These are phyloP conservation scores for Mucor mucedo DNA, from an alignment of 371 early-diverging fungal species.

Conservation along the genomic window DNA sequence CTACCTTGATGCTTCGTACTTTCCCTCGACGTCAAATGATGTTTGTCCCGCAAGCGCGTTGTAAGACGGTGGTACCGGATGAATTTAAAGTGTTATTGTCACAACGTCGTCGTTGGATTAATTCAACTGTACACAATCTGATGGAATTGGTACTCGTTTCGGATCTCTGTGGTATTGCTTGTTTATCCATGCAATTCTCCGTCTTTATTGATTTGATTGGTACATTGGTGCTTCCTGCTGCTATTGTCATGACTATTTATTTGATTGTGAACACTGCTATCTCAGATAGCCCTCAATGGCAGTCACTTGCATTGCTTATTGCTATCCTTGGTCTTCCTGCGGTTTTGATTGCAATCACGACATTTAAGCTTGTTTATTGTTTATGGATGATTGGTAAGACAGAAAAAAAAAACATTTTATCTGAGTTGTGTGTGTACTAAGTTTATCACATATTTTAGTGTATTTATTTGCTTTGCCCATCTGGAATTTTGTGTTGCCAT, in stretches of 20 bases:
- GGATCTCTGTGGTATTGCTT: slow-evolving; percentile 97
- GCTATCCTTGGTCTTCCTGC: slow-evolving; percentile 82
- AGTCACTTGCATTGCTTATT: slow-evolving; percentile 73
- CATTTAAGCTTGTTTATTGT: slow-evolving; percentile 76
- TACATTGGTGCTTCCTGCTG: slow-evolving; percentile 95
- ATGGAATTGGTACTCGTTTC: slow-evolving; percentile 92
- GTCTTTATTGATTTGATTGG: slow-evolving; percentile 96
- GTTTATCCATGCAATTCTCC: slow-evolving; percentile 98
- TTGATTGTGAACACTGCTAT: slow-evolving; percentile 64
- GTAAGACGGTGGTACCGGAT: slow-evolving; percentile 96
- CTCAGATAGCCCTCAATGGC: slow-evolving; percentile 60
- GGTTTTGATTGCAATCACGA: slow-evolving; percentile 84
- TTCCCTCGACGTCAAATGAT: slow-evolving; percentile 93
- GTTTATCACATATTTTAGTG: slow-evolving; percentile 27
- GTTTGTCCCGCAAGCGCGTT: slow-evolving; percentile 92
- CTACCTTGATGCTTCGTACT: slow-evolving; percentile 92
- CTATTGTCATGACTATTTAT: slow-evolving; percentile 89
- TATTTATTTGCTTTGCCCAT: slow-evolving; percentile 80
- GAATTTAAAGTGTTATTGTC: slow-evolving; percentile 89
- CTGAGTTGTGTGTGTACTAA: background rate
- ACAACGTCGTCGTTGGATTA: slow-evolving; percentile 99
- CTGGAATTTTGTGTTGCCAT: slow-evolving; percentile 94
- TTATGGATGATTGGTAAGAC: slow-evolving; percentile 73
- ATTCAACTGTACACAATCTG: slow-evolving; percentile 97
- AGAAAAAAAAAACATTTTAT: background rate